These are phyloP conservation scores for Syncephalastrum sp. DNA, from an alignment of 371 early-diverging fungal species.

Conservation along the genomic window DNA sequence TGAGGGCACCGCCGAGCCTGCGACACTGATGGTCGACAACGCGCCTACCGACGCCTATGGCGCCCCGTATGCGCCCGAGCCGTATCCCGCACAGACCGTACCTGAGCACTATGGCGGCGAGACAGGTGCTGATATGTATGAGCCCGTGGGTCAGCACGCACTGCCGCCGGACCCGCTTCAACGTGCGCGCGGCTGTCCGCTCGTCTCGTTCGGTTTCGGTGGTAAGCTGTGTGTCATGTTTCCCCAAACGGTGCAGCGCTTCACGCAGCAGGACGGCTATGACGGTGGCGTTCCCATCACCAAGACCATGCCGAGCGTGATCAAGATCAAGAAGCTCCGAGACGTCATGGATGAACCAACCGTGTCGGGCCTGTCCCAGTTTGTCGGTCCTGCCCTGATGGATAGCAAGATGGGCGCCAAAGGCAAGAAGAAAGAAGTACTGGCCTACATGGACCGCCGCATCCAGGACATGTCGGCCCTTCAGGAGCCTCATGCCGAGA, in stretches of 20 bases:
- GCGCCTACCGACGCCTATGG: conserved; percentile 1
- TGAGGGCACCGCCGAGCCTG: conserved; percentile 3
- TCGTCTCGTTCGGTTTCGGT: conserved; percentile 86
- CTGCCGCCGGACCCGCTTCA: conserved; percentile 63
- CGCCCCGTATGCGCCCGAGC: conserved; percentile 5
- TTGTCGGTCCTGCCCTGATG: conserved; percentile 63
- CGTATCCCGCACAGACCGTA: too few relatives aligned
- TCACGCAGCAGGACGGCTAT: conserved; percentile 40
- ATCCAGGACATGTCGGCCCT: conserved; percentile 40
- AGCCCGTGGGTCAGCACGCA: conserved; percentile 16
- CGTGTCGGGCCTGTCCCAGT: conserved; percentile 27
- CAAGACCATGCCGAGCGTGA: conserved; percentile 58
- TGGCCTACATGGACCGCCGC: conserved; percentile 51
- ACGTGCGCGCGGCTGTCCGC: conserved; percentile 67
- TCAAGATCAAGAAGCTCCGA: conserved; percentile 52
- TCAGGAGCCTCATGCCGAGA: conserved; percentile 21
- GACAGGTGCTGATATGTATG: conserved; percentile 15
- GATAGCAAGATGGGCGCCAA: conserved; percentile 52
- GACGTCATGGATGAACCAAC: conserved; percentile 25
- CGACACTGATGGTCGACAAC: conserved; percentile 8
- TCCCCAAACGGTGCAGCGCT: conserved; percentile 73
- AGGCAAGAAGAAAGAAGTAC: conserved; percentile 69
- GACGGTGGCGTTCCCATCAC: conserved; percentile 39
- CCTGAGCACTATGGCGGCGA: neutral
- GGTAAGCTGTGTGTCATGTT: conserved; percentile 78